Evolutionary conservation across 2,329 filamentous ascomycete genomes (phyloP), one percentile per base, ranked within the genome.

Genomic region (Cercospora citrullina): DNA sequence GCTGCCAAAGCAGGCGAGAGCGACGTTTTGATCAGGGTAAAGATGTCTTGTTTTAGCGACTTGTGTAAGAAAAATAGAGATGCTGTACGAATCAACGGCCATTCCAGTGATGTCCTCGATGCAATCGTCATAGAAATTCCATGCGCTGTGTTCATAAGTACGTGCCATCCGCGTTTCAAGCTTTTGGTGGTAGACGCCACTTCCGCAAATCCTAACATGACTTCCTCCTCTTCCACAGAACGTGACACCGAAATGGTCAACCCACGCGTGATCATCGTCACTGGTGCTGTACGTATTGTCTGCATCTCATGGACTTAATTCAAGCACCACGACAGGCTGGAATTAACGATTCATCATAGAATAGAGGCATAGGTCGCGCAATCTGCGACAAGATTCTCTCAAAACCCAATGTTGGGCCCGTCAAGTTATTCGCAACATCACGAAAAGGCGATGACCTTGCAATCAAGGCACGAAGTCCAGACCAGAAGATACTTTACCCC

Each of bases 281-380:
- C 77, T 23, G 77, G 77, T 62, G 76, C 77, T 12, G 77, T 78
- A 73, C 55, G 72, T 62, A 10, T 21, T n/a, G 9, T 26, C 28
- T 60, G 12, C 33, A 16, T 58, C 23, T 66, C 7, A 6, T n/a
- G 9, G 8, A 23, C 10, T 23, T 9, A 2, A 16, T 2, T 0
- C 45, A 23, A 14, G 12, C 48, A 9, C 16, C 5, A n/a, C 5
- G 16, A 3, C 3, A 28, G 16, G 36, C 64, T 67, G 7, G 71
- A 61, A 62, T 45, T 16, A 5, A 42, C 36, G 8, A 9, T 53
- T 7, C 8, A 1, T 7, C 0, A 16, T 63, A 78, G 77, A 79
- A 79, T 63, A 74, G 78, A 64, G 78, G 78, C 59, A 79, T 79
- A 63, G 78, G 78, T 58, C 70, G 69, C 33, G 78, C 77, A 42